Percentiles rank a stretch among this genome's conserved stretches.
Evolutionary conservation across 1,139 yeast genomes (phyloP).

Genomic region (Nematodospora anomalae): DNA sequence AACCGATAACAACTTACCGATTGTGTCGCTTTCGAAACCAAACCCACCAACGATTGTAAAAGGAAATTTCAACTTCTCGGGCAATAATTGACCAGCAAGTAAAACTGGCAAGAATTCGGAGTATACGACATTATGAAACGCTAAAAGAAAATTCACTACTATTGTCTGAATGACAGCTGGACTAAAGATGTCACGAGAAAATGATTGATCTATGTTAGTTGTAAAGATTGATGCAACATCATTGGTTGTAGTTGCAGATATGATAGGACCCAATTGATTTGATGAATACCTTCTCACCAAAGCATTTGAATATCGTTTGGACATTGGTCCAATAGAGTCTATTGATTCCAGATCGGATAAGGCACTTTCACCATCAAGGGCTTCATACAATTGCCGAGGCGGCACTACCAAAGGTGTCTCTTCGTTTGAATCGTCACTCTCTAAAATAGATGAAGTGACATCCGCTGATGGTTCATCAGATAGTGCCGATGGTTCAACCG

Average conservation of each 20-base stretch:
- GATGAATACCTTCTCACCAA: conserved; percentile 43
- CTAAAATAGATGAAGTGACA: not conserved
- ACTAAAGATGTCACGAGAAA: conserved; percentile 25
- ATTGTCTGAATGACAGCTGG: conserved; percentile 42
- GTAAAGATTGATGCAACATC: conserved; percentile 11
- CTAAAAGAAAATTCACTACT: conserved; percentile 40
- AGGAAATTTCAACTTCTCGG: conserved; percentile 38
- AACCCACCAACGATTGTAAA: conserved; percentile 30
- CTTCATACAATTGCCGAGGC: not conserved
- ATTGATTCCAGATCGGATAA: not conserved
- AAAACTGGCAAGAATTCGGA: conserved; percentile 62
- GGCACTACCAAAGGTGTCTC: not conserved
- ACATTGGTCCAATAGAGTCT: conserved; percentile 22
- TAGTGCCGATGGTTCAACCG: not conserved
- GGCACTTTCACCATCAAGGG: not conserved
- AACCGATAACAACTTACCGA: conserved; percentile 54
- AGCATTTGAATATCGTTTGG: conserved; percentile 41
- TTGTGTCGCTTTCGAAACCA: conserved; percentile 41
- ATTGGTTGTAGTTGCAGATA: conserved; percentile 15
- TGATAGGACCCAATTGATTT: conserved; percentile 17
- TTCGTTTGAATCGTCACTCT: not conserved
- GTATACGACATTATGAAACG: conserved; percentile 54
- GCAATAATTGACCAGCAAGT: conserved; percentile 48
- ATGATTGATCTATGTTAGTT: conserved; percentile 13
- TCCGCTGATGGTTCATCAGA: conserved; percentile 1